phyloP scores from a whole-genome alignment of 306 rosid species.

The Corylus avellana region DNA sequence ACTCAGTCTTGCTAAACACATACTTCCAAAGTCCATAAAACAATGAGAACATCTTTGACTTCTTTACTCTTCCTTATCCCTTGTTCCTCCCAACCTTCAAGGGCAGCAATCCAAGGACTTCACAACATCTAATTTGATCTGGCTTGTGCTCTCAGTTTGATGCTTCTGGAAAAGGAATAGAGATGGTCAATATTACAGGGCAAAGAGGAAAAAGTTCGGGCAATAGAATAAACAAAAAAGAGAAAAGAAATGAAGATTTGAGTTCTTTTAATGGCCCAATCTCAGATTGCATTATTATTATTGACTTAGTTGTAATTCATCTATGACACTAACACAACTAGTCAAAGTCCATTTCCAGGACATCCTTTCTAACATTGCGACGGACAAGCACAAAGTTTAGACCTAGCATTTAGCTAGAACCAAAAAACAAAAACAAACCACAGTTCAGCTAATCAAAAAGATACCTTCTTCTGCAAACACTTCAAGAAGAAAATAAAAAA shows the following conservation, averaged over 20 bases:
- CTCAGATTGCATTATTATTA: not conserved
- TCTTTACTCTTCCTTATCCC: constrained; percentile 25
- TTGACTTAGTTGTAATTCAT: not conserved
- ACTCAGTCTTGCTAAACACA: constrained; percentile 84
- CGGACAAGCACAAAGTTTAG: not conserved
- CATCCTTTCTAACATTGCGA: not conserved
- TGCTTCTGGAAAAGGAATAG: constrained; percentile 25
- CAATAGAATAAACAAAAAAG: not conserved
- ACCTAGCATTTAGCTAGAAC: not conserved
- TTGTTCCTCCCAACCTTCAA: constrained; percentile 41
- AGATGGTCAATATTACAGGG: constrained; percentile 24
- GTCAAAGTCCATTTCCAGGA: not conserved
- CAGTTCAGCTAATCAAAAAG: not conserved
- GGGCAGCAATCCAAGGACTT: constrained; percentile 34
- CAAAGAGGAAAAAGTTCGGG: not conserved
- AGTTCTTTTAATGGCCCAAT: not conserved
- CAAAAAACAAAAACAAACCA: not conserved
- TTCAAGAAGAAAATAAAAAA: not conserved
- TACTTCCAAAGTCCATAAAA: constrained; percentile 97
- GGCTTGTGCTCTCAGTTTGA: constrained; percentile 25
- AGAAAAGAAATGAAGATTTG: not conserved
- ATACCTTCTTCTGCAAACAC: not conserved
- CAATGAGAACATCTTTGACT: constrained; percentile 77
- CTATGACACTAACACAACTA: not conserved
- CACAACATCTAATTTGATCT: constrained; percentile 37